Base-by-base conservation (phyloP, 2,329 filamentous ascomycete species). In the Alternaria incomplexa region DNA sequence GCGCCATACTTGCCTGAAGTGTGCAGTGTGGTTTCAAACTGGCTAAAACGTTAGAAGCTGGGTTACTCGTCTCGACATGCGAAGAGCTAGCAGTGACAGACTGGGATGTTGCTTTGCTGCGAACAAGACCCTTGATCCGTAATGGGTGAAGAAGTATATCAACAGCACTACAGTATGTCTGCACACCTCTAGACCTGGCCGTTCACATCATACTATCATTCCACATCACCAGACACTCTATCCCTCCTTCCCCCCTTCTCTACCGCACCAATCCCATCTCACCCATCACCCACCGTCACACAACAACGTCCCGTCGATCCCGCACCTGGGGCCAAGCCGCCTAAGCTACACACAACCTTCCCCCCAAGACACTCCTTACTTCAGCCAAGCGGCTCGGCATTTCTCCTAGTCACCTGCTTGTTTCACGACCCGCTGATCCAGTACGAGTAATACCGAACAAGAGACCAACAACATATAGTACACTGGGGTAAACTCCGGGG, bases 351-450 rank as follows among this genome's bases (percentile, higher is more conserved):
- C 62, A 54, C 56, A 59, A 52, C 52, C 36, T 56, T 28, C 28
- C 22, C 12, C 43, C 30, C 44, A 32, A 40, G 43, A 58, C 43
- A 56, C 23, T 43, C 26, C 25, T 13, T 30, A 17, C 57, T 45
- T 43, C 60, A 58, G 63, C 63, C 63, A 65, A 65, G 54, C n/a
- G n/a, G 8, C 60, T 36, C 20, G 47, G 56, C 47, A 36, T 26
- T 17, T 20, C 45, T 20, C 17, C 45, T 20, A 40, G 28, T 36
- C 55, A 40, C 12, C 28, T 43, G 43, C 51, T 17, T 52, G 63
- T 65, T 45, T 63, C 63, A 62, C 11, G 45, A 15, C n/a, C 44
- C 44, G 53, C 44, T 43, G 63, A 63, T 63, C 56, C 13, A 47
- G n/a, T 22, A 44, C 13, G 36, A 36, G 28, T 51, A 51, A 51